phyloP scores from a whole-genome alignment of 176 grass and related monocot species.

The Avena eriantha region DNA sequence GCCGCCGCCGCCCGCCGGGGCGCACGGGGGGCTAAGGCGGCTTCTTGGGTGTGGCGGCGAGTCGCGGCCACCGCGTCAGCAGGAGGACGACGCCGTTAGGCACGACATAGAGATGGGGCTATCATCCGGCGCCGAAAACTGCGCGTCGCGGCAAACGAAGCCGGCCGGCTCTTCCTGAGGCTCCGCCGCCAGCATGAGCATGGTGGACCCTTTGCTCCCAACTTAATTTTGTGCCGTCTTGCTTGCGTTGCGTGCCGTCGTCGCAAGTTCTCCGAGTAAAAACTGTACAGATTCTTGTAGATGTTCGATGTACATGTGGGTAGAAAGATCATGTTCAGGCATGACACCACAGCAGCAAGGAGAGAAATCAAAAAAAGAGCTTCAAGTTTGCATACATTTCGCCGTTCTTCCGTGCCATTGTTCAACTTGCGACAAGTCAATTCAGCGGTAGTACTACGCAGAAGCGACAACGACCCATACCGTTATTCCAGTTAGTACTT shows the following conservation, averaged over 20 bases:
- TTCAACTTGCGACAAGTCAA: constrained; percentile 24
- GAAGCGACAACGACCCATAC: not conserved
- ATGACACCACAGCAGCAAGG: constrained; percentile 12
- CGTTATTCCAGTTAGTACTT: constrained; percentile 25
- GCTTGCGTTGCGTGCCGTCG: constrained; percentile 19
- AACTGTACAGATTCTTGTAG: constrained; percentile 62
- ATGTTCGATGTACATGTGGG: constrained; percentile 42
- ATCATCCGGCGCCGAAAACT: constrained; percentile 44
- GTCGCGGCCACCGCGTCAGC: not conserved
- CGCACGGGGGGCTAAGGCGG: constrained; percentile 46
- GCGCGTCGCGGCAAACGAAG: constrained; percentile 41
- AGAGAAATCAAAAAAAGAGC: not conserved
- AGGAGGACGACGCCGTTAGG: not conserved
- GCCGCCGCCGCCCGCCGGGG: not conserved
- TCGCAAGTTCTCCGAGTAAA: constrained; percentile 38
- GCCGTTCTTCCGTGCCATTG: not conserved
- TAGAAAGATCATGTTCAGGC: constrained; percentile 37
- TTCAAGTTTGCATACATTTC: not conserved
- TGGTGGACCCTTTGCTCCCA: not conserved
- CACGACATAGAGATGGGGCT: constrained; percentile 57
- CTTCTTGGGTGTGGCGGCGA: constrained; percentile 59
- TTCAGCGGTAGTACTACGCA: not conserved
- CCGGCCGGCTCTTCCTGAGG: not conserved
- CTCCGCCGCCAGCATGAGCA: not conserved
- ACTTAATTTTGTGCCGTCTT: constrained; percentile 42